phyloP scores from a whole-genome alignment of 2,329 filamentous ascomycete species.

The Graphiopsis chlorocephala region DNA sequence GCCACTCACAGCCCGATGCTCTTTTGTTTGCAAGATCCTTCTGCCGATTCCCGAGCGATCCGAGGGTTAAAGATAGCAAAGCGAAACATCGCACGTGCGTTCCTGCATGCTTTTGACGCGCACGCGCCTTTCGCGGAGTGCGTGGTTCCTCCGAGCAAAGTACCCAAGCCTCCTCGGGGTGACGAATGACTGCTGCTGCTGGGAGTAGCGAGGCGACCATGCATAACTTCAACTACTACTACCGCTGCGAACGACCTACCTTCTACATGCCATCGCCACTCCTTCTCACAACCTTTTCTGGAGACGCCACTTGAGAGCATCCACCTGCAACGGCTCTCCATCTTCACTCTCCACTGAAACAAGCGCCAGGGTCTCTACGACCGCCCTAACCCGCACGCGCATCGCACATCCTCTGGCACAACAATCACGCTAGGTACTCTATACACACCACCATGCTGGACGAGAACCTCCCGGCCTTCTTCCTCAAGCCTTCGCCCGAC shows the following conservation, averaged over 20 bases:
- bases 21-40: neutral
- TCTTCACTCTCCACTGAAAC: conserved; percentile 4
- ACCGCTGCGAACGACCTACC: neutral
- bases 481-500: conserved; percentile 54
- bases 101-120: conserved; percentile 1
- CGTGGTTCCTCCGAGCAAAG: neutral
- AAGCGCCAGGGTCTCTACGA: neutral
- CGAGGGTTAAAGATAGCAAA: neutral
- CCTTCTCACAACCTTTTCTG: neutral
- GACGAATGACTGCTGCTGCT: neutral
- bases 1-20: neutral
- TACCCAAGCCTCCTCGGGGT: neutral
- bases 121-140: neutral
- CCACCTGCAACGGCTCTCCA: neutral
- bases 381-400: neutral
- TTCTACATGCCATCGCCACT: neutral
- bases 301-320: neutral
- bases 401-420: neutral
- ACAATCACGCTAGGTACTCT: neutral
- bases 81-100: neutral
- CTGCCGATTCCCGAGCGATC: neutral
- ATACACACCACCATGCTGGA: conserved; percentile 66
- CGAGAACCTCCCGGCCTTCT: conserved; percentile 81
- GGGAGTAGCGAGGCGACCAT: neutral
- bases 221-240: neutral